phyloP scores from a whole-genome alignment of 352 stramenopile species.

The Peronospora belbahrii region DNA sequence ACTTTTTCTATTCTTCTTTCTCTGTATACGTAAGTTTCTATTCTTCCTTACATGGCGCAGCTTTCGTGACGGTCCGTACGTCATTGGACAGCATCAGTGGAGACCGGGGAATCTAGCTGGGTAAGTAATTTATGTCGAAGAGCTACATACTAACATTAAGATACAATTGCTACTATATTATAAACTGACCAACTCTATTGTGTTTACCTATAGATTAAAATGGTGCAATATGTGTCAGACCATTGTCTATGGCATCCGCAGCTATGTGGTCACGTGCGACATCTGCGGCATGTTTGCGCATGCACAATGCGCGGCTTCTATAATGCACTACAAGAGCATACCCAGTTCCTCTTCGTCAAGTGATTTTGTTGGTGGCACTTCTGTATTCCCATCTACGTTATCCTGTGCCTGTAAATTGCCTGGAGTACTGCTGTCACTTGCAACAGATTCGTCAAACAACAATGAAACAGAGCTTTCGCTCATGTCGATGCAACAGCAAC shows the following conservation, averaged over 20 bases:
- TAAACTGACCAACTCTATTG: constrained; percentile 1
- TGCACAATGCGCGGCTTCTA: constrained; percentile 56
- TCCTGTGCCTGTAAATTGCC: constrained; percentile 20
- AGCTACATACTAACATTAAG: neutral
- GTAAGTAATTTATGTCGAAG: constrained; percentile 20
- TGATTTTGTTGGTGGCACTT: neutral
- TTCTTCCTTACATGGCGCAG: constrained; percentile 79
- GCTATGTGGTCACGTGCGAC: constrained; percentile 80
- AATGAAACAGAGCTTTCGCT: constrained; percentile 6
- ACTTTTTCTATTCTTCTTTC: constrained; percentile 40
- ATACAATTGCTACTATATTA: neutral
- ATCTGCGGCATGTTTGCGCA: constrained; percentile 81
- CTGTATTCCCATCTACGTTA: neutral
- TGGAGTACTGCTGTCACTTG: constrained; percentile 10
- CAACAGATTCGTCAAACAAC: constrained; percentile 12
- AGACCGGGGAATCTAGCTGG: constrained; percentile 63
- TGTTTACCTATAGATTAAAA: constrained; percentile 32
- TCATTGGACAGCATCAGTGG: constrained; percentile 68
- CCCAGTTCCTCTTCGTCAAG: neutral
- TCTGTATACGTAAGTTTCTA: constrained; percentile 59
- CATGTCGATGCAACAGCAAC: constrained; percentile 16
- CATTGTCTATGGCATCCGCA: constrained; percentile 78
- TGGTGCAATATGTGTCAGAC: constrained; percentile 80
- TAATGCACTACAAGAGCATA: constrained; percentile 36
- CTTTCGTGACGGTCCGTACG: constrained; percentile 71